Evolutionary conservation across 805 yeast species (phyloP), one percentile per base, ranked within the genome.

Genomic region (Brettanomyces naardenensis): DNA sequence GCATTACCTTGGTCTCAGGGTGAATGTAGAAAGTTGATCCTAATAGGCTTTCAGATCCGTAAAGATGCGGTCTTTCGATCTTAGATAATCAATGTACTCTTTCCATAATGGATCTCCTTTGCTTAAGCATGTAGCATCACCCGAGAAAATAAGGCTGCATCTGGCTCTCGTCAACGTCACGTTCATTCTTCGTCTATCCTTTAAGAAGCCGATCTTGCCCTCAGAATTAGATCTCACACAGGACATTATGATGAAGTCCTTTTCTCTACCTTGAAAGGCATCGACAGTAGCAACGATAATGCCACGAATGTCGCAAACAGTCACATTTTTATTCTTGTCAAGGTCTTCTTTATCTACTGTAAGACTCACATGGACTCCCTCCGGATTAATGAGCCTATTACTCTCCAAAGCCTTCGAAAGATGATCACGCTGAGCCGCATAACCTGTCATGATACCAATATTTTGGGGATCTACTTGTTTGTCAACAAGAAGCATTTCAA

Each of bases 181-280:
- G 44, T 80, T 80, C 57, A 80, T 58, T 51, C 88, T 65, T 51
- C 86, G 62, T 31, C 61, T 58, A 49, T 80, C 88, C 37, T 60
- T 65, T 36, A 80, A 62, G 54, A 80, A 80, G 20, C 88, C 87
- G 41, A 80, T 71, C 40, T 66, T 74, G 20, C 64, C 52, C n/a
- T 56, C 55, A 11, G 57, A 60, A 50, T 80, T 80, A 17, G 78
- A 73, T 49, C 96, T 69, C 23, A 87, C 95, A 51, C 92, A 75
- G 3, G 92, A 77, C 43, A 87, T 65, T 18, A 88, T 70, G 28
- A 87, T 80, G 40, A 78, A 80, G 50, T 83, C 88, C 61, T 85
- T 87, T 51, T 86, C 95, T 49, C 95, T 69, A 22, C 95, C 95
- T 60, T 87, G 95, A 64, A 87, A 87, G 1, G 95, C 92, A 58